Base-by-base conservation (phyloP, 2,329 filamentous ascomycete genomes). In the Colletotrichum theobromicola region DNA sequence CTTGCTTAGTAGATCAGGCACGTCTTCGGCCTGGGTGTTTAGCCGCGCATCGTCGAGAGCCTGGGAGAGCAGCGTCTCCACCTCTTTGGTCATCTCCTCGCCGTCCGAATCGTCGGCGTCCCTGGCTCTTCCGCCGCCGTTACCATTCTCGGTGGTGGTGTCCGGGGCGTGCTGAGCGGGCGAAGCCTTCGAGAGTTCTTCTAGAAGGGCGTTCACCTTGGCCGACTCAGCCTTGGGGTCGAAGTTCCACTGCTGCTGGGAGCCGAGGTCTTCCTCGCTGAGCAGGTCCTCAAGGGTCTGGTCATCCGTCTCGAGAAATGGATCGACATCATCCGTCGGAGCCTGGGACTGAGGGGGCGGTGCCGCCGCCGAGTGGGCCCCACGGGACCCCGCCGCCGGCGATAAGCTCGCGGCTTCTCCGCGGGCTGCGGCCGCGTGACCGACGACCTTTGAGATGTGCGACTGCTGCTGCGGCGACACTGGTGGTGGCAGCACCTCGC, bases 251-350 rank as follows among this genome's bases (percentile, higher is more conserved):
- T 5, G 68, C 82, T 5, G 66, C 82, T 13, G 85, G 83, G 0
- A 82, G 21, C 18, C 61, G 4, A 82, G 79, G 26, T 81, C 82
- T 10, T 88, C 82, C 32, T 86, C 84, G 3, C 83, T 84, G 4
- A 91, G 83, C 12, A 91, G 83, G 73, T 90, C 88, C 69, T 90
- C 85, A 1, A 91, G 81, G 2, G 86, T 88, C 61, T 86, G 82
- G n/a, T 90, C 88, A 76, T 90, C 88, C 4, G 87, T 88, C 42
- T 84, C 81, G 32, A 88, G 83, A 21, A 88, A 78, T 2, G 82
- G 79, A 50, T 86, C 85, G 0, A 85, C 82, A 55, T 83, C 81
- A 1, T 82, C 80, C 1, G 53, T 34, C 10, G 66, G 50, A 24
- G 53, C 21, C 61, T 61, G 61, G 32, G 67, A 24, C 57, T 58